These are phyloP conservation scores for Tremellales sp. DNA, from an alignment of 1,284 basidiomycete genomes.

Conservation along the genomic window DNA sequence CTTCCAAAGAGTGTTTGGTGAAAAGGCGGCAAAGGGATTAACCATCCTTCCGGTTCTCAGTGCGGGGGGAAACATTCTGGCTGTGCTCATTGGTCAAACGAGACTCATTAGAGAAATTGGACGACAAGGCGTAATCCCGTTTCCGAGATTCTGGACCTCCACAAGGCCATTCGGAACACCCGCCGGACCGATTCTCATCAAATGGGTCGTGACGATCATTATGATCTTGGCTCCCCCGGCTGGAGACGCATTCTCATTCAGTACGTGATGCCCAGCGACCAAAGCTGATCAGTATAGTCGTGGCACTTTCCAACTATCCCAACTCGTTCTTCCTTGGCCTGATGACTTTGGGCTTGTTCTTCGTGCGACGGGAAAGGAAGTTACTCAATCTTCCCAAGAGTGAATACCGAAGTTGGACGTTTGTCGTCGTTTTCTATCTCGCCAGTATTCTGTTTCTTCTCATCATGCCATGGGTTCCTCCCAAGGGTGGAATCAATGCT, in stretches of 20 bases:
- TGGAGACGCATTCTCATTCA: constrained; percentile 56
- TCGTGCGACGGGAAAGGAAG: constrained; percentile 48
- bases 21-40: constrained; percentile 33
- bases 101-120: constrained; percentile 48
- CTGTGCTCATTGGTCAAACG: constrained; percentile 48
- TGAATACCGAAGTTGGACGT: constrained; percentile 51
- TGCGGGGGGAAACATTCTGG: constrained; percentile 17
- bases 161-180: constrained; percentile 42
- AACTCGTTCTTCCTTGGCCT: constrained; percentile 50
- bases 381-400: constrained; percentile 44
- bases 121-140: constrained; percentile 45
- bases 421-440: constrained; percentile 47
- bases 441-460: constrained; percentile 51
- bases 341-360: constrained; percentile 50
- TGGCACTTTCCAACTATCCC: constrained; percentile 51
- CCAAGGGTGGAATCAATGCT: constrained; percentile 28
- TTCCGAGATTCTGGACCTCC: constrained; percentile 35
- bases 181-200: constrained; percentile 51
- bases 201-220: constrained; percentile 54
- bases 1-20: constrained; percentile 46
- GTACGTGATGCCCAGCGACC: constrained; percentile 26
- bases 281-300: constrained; percentile 6
- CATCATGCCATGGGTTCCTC: constrained; percentile 53
- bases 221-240: constrained; percentile 57
- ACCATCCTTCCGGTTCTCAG: constrained; percentile 44